These are phyloP conservation scores for Pestalotiopsis sp. DNA, from an alignment of 2,329 filamentous ascomycete genomes.

Conservation along the genomic window DNA sequence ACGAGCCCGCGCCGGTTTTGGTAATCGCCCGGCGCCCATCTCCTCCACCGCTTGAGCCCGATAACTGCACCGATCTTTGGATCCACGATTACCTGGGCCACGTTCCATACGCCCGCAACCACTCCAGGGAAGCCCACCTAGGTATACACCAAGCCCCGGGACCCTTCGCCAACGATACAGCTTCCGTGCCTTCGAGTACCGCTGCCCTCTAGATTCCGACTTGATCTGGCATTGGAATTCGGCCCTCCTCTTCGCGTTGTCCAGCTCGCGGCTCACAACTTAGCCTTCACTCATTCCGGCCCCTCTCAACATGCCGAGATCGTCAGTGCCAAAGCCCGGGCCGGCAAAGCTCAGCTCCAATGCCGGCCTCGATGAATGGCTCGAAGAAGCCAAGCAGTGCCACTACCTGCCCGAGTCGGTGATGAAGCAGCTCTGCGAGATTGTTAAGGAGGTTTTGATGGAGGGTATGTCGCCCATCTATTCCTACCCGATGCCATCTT, in stretches of 20 bases:
- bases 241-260: neutral
- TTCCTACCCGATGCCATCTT: neutral
- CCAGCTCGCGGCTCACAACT: neutral
- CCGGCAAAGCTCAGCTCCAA: conserved; percentile 82
- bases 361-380: conserved; percentile 91
- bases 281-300: neutral
- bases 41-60: neutral
- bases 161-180: neutral
- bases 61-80: neutral
- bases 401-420: conserved; percentile 93
- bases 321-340: conserved; percentile 77
- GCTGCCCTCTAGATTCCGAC: neutral
- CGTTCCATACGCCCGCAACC: neutral
- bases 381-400: conserved; percentile 94
- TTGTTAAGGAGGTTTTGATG: conserved; percentile 98
- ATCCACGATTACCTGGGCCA: neutral
- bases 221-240: neutral
- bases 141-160: neutral
- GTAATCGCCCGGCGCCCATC: neutral
- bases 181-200: neutral
- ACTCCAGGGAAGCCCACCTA: neutral
- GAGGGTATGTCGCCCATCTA: conserved; percentile 64
- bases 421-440: conserved; percentile 99
- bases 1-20: neutral
- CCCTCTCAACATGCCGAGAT: conserved; percentile 10